phyloP scores from a whole-genome alignment of 2,329 filamentous ascomycete genomes.

The Phialophora chinensis region DNA sequence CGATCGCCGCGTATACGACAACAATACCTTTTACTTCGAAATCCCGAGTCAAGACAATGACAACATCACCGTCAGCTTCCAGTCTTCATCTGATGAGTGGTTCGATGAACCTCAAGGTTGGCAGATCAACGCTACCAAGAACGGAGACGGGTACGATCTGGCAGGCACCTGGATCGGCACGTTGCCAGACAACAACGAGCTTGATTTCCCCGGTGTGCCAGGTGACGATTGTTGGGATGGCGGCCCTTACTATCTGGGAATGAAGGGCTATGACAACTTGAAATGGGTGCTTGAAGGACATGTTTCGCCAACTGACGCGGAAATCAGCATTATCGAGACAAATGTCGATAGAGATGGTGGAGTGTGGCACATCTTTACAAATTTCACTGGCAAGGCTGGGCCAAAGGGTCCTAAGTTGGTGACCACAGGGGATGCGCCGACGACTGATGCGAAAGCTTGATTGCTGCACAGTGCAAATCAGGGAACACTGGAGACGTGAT shows the following conservation, averaged over 20 bases:
- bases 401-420: conserved; percentile 12
- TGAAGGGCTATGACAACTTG: conserved; percentile 9
- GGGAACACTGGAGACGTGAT: neutral
- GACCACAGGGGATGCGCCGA: conserved; percentile 13
- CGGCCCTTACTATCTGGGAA: conserved; percentile 5
- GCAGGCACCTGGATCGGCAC: conserved; percentile 15
- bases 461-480: neutral
- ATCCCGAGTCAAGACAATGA: conserved; percentile 7
- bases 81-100: conserved; percentile 17
- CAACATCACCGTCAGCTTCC: conserved; percentile 14
- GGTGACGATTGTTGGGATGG: conserved; percentile 15
- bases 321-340: conserved; percentile 9
- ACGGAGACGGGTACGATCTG: conserved; percentile 19
- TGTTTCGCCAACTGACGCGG: conserved; percentile 13
- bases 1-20: conserved; percentile 15
- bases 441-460: conserved; percentile 18
- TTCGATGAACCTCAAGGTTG: conserved; percentile 16
- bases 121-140: conserved; percentile 15
- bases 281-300: conserved; percentile 16
- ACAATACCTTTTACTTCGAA: conserved; percentile 20
- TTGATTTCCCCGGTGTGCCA: conserved; percentile 13
- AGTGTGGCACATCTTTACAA: conserved; percentile 16
- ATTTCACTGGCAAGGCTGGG: conserved; percentile 16
- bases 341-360: neutral
- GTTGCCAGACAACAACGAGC: conserved; percentile 15